These are phyloP conservation scores for Peronospora belbahrii DNA, from an alignment of 352 stramenopile species.

Conservation along the genomic window DNA sequence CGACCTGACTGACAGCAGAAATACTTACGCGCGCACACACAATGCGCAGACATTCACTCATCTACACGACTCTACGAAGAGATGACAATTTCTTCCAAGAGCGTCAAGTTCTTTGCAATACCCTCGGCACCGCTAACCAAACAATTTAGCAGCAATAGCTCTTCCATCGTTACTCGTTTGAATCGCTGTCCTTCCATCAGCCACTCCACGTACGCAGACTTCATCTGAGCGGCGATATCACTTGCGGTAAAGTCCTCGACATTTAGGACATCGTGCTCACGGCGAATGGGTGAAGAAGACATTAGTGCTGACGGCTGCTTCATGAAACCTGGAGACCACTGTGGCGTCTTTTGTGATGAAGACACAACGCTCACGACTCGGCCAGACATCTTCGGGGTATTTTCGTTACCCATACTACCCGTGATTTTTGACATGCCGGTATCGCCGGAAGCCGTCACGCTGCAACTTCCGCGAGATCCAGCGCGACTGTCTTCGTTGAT, in stretches of 20 bases:
- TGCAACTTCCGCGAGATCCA: slow-evolving; percentile 19
- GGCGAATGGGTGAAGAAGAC: slow-evolving; percentile 48
- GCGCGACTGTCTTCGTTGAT: slow-evolving; percentile 31
- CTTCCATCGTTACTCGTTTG: slow-evolving; percentile 74
- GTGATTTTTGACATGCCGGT: slow-evolving; percentile 26
- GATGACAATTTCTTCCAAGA: slow-evolving; percentile 70
- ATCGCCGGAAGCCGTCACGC: slow-evolving; percentile 25
- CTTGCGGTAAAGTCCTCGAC: slow-evolving; percentile 69
- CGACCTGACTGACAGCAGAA: not conserved
- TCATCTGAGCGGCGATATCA: slow-evolving; percentile 66
- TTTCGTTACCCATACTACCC: slow-evolving; percentile 28
- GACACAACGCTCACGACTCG: slow-evolving; percentile 17
- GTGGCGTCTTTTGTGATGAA: slow-evolving; percentile 26
- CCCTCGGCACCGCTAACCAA: slow-evolving; percentile 74
- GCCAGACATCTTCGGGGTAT: slow-evolving; percentile 42
- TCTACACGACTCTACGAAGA: slow-evolving; percentile 29
- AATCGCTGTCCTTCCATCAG: slow-evolving; percentile 68
- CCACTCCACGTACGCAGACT: slow-evolving; percentile 70
- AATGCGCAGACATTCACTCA: not conserved
- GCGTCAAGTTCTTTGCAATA: slow-evolving; percentile 61
- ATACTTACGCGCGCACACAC: not conserved
- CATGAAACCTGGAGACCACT: slow-evolving; percentile 8
- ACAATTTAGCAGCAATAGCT: slow-evolving; percentile 74
- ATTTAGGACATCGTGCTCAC: slow-evolving; percentile 76
- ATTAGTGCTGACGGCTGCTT: slow-evolving; percentile 26